A percentile compares a stretch with the other conserved stretches of the same genome.
Evolutionary conservation across 768 basidiomycete genomes (phyloP).

Genomic region (Trametes cubensis): DNA sequence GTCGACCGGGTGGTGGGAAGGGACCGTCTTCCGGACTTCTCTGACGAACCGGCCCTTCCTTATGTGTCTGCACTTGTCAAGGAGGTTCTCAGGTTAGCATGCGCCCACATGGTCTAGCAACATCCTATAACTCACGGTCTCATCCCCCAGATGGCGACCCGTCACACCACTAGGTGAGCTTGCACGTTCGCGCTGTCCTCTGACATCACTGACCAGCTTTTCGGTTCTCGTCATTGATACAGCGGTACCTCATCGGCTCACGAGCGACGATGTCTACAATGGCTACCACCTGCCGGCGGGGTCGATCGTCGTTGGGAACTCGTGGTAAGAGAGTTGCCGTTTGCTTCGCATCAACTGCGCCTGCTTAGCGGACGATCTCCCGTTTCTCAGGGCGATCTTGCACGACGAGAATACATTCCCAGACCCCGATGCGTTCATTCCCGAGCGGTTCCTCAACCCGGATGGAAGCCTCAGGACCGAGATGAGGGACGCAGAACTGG

Average conservation of each 20-base stretch:
- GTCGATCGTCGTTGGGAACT: conserved; percentile 26
- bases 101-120: background rate
- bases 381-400: conserved; percentile 22
- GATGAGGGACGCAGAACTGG: conserved; percentile 22
- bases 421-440: conserved; percentile 29
- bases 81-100: conserved; percentile 31
- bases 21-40: conserved; percentile 35
- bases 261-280: conserved; percentile 27
- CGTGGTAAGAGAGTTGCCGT: conserved; percentile 25
- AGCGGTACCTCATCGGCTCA: conserved; percentile 28
- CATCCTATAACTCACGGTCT: background rate
- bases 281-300: conserved; percentile 26
- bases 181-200: background rate
- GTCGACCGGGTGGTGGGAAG: conserved; percentile 42
- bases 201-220: background rate
- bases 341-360: background rate
- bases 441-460: conserved; percentile 31
- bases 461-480: conserved; percentile 22
- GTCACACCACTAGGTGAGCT: conserved; percentile 24
- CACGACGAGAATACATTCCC: conserved; percentile 28
- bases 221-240: background rate
- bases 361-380: background rate
- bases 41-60: conserved; percentile 31
- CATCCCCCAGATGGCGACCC: conserved; percentile 22
- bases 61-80: conserved; percentile 41